These are phyloP conservation scores for Eutypella sp. DNA, from an alignment of 2,329 filamentous ascomycete genomes.

Conservation along the genomic window DNA sequence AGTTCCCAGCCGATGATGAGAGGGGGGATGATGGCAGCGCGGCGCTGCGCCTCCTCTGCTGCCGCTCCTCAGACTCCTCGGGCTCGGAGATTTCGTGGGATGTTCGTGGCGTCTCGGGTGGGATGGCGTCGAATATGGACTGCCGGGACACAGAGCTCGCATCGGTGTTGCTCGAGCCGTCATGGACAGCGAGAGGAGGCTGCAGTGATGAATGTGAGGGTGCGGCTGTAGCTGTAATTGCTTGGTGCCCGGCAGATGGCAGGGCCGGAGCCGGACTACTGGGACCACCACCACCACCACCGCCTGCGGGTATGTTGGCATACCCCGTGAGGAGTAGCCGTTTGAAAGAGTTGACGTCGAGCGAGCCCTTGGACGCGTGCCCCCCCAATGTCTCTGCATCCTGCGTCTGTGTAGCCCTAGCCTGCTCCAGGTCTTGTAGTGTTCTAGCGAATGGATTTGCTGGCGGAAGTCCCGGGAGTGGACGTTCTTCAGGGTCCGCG, in stretches of 20 bases:
- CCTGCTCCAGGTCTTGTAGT: constrained; percentile 44
- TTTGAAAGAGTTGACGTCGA: constrained; percentile 77
- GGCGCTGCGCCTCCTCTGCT: constrained; percentile 20
- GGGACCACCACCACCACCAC: too few species aligned
- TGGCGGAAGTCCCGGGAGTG: constrained; percentile 27
- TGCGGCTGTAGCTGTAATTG: constrained; percentile 17
- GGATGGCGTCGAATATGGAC: constrained; percentile 47
- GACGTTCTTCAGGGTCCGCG: constrained; percentile 12
- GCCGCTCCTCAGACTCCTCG: constrained; percentile 34
- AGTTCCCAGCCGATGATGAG: neutral
- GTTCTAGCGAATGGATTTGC: constrained; percentile 55
- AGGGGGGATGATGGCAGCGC: constrained; percentile 19
- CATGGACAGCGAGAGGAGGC: constrained; percentile 13
- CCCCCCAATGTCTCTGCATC: constrained; percentile 28
- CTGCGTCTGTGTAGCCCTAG: constrained; percentile 24
- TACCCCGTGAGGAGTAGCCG: constrained; percentile 71
- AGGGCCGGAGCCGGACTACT: constrained; percentile 21
- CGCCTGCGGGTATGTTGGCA: constrained; percentile 34
- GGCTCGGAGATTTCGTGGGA: constrained; percentile 53
- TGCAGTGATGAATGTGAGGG: constrained; percentile 16
- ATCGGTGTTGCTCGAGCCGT: constrained; percentile 52
- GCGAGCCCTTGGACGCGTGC: constrained; percentile 35
- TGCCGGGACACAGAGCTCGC: constrained; percentile 54
- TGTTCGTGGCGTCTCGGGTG: constrained; percentile 49
- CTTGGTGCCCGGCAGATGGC: constrained; percentile 14